Evolutionary conservation across 2,329 filamentous ascomycete species (phyloP).

Genomic region (Incumbomyces lentus): DNA sequence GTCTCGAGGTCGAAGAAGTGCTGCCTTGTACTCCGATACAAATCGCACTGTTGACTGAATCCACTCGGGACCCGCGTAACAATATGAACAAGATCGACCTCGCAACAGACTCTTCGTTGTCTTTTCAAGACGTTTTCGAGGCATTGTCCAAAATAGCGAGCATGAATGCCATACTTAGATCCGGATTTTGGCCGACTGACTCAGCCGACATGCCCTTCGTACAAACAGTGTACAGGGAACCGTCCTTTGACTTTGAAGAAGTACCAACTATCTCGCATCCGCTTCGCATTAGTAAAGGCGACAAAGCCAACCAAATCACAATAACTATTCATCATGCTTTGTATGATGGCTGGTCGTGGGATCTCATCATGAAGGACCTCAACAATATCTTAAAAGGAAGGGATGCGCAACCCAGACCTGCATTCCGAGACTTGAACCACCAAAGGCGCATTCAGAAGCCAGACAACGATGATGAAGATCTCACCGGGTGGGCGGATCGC

Average conservation of each 20-base stretch:
- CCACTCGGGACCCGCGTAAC: constrained; percentile 44
- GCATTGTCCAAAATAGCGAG: constrained; percentile 43
- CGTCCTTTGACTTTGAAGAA: constrained; percentile 24
- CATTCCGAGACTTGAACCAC: constrained; percentile 51
- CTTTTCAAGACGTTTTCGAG: constrained; percentile 32
- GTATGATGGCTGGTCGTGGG: constrained; percentile 90
- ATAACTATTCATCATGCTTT: constrained; percentile 68
- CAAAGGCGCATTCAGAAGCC: constrained; percentile 30
- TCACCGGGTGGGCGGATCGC: constrained; percentile 59
- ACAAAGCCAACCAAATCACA: constrained; percentile 25
- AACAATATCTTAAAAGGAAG: constrained; percentile 36
- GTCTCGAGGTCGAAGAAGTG: constrained; percentile 28
- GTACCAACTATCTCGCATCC: constrained; percentile 45
- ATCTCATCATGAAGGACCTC: constrained; percentile 62
- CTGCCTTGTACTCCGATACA: constrained; percentile 64
- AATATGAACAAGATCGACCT: constrained; percentile 75
- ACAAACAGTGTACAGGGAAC: constrained; percentile 52
- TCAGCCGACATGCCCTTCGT: constrained; percentile 40
- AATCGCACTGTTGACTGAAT: constrained; percentile 70
- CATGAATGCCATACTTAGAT: constrained; percentile 58
- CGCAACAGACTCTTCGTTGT: constrained; percentile 35
- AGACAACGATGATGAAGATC: background rate
- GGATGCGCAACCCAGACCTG: constrained; percentile 35
- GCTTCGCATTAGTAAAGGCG: constrained; percentile 37
- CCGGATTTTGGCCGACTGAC: constrained; percentile 55